Evolutionary conservation across 2,329 filamentous ascomycete species (phyloP), one percentile per base, ranked within the genome.

Genomic region (Xylariaceae sp.): DNA sequence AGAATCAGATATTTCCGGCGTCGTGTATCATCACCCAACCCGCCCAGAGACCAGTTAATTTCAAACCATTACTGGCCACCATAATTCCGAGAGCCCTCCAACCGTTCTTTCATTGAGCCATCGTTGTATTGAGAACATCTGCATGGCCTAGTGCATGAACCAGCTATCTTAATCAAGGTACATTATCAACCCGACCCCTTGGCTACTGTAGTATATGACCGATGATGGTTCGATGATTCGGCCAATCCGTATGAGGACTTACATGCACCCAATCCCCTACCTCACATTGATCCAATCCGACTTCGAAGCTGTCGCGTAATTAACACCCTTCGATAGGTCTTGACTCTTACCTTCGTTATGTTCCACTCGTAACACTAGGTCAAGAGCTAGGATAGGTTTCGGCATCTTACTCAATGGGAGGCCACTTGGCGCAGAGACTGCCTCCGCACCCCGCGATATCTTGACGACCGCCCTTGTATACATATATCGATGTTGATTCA

Each of bases 401-500:
- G 44, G 53, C 47, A 52, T 53, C 56, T 61, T 47, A 52, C 53
- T 65, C 61, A 66, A 62, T 65, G 61, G 59, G 60, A 63, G 47
- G 56, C 53, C 56, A 53, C 47, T 47, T 48, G 17, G 49, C 46
- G 45, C 47, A 53, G 51, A 48, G 57, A 55, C 52, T 61, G 50
- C 50, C 55, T 63, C 60, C 55, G 53, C 59, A 59, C 57, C 60
- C 56, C 55, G 42, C 60, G 58, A 63, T 52, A 54, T 55, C 56
- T 55, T 55, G 53, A 58, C 63, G 57, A 65, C 57, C 46, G 60
- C 55, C 54, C 57, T 63, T 50, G 59, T 57, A 61, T 51, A 53
- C 60, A 33, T 60, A 63, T 63, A 63, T 61, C 64, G 64, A 65
- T 66, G 63, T 61, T 57, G 56, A n/a, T n/a, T n/a, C n/a, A n/a